These are phyloP conservation scores for Boletus barrowsii DNA, from an alignment of 768 basidiomycete genomes.

Conservation along the genomic window DNA sequence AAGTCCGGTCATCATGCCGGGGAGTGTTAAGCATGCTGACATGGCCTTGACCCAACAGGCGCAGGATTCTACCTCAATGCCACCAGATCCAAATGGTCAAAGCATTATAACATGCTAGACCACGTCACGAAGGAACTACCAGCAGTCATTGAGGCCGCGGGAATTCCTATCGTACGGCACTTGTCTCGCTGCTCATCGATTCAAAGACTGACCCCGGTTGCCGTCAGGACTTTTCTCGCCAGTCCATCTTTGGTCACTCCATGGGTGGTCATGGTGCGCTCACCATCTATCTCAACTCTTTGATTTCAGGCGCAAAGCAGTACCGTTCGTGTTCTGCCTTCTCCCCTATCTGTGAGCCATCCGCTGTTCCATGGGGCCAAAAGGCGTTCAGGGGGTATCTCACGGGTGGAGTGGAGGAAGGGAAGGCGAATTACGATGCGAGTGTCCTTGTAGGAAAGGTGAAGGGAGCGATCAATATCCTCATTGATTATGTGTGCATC, in stretches of 20 bases:
- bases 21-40: conserved; percentile 1
- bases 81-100: conserved; percentile 66
- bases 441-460: conserved; percentile 70
- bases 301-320: conserved; percentile 47
- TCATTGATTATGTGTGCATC: conserved; percentile 79
- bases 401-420: conserved; percentile 72
- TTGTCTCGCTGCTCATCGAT: not conserved
- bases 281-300: conserved; percentile 79
- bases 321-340: conserved; percentile 92
- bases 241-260: conserved; percentile 93
- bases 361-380: conserved; percentile 84
- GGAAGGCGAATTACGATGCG: conserved; percentile 72
- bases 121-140: conserved; percentile 86
- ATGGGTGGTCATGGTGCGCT: conserved; percentile 98
- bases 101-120: conserved; percentile 86
- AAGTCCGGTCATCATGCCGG: conserved; percentile 5
- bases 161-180: conserved; percentile 69
- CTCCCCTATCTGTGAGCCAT: conserved; percentile 82
- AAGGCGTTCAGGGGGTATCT: conserved; percentile 91
- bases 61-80: conserved; percentile 98
- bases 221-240: conserved; percentile 70
- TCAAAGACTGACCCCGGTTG: not conserved
- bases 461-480: conserved; percentile 67
- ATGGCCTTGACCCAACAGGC: conserved; percentile 29
- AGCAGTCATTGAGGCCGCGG: conserved; percentile 65